Evolutionary conservation across 306 rosid genomes (phyloP), one percentile per base, ranked within the genome.

Genomic region (Mucuna pruriens): DNA sequence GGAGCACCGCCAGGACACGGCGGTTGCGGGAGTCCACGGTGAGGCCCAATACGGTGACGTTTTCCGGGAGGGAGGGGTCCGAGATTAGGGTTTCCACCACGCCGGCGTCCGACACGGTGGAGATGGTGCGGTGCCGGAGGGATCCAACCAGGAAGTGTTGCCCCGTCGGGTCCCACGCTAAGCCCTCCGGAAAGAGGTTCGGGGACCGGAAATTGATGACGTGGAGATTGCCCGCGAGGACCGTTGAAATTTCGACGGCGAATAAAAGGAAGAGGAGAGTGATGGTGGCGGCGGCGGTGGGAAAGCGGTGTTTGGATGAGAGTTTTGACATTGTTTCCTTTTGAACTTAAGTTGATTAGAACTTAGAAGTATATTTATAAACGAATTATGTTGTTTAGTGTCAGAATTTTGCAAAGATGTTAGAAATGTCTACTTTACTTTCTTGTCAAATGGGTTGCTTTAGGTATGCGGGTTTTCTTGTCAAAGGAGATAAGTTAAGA

Each of bases 71-170:
- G 44, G 85, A 33, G 7, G 77, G 31, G 72, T 95, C 98, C 78
- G 77, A 83, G 81, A 95, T 89, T 36, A 95, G 75, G 46, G 94
- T 87, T 75, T 93, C 84, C 31, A 71, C 83, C 33, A 86, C 88
- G 64, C 94, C 98, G 13, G 96, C 96, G 44, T 91, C 92, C n/a
- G 91, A 88, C 67, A 95, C 90, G 7, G 93, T 57, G 76, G 82
- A 76, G 62, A 95, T 84, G 4, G 74, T 85, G 78, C 98, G 93
- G 17, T 85, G 80, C 57, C 15, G 83, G 39, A 67, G 31, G 68
- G 99, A 90, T 1, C 99, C 94, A 62, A 87, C 83, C 46, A 93
- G 75, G 82, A 90, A 93, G 88, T 88, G 95, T 34, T 91, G 96
- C 15, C 76, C 89, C 0, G 78, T 66, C 7, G 96, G 85, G 79